phyloP scores from a whole-genome alignment of 768 basidiomycete species.

The Lentinula sp. region DNA sequence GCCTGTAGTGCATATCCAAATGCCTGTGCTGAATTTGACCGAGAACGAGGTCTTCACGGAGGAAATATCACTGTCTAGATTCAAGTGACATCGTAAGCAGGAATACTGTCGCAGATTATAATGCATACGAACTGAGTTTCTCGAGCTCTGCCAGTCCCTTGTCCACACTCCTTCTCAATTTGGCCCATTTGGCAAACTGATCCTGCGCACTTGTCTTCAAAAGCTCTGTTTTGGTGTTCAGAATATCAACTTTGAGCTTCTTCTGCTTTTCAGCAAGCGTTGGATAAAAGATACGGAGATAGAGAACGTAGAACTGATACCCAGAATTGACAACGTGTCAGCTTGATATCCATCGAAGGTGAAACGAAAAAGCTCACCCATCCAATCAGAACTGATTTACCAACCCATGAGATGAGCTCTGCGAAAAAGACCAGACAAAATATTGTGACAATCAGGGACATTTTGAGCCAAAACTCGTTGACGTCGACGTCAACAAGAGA shows the following conservation, averaged over 20 bases:
- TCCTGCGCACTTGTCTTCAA: conserved; percentile 91
- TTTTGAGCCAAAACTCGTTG: conserved; percentile 17
- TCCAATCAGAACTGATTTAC: conserved; percentile 77
- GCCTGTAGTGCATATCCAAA: conserved; percentile 89
- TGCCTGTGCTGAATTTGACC: conserved; percentile 59
- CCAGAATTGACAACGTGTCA: background rate
- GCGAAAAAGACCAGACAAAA: conserved; percentile 79
- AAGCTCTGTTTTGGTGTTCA: conserved; percentile 79
- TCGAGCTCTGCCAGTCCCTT: conserved; percentile 89
- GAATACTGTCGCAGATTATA: background rate
- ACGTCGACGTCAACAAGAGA: background rate
- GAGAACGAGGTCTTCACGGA: conserved; percentile 57
- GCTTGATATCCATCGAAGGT: background rate
- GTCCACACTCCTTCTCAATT: conserved; percentile 83
- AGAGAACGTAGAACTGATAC: conserved; percentile 65
- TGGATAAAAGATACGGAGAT: conserved; percentile 61
- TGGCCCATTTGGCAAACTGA: conserved; percentile 98
- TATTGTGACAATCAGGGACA: conserved; percentile 80
- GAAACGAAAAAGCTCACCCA: conserved; percentile 45
- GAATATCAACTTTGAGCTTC: conserved; percentile 72
- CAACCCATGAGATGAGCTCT: conserved; percentile 85
- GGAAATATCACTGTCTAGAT: conserved; percentile 61
- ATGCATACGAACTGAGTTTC: conserved; percentile 68
- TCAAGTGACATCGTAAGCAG: conserved; percentile 1
- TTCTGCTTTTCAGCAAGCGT: conserved; percentile 52